phyloP scores from a whole-genome alignment of 2,329 filamentous ascomycete genomes.

The Sporothrix pallida region DNA sequence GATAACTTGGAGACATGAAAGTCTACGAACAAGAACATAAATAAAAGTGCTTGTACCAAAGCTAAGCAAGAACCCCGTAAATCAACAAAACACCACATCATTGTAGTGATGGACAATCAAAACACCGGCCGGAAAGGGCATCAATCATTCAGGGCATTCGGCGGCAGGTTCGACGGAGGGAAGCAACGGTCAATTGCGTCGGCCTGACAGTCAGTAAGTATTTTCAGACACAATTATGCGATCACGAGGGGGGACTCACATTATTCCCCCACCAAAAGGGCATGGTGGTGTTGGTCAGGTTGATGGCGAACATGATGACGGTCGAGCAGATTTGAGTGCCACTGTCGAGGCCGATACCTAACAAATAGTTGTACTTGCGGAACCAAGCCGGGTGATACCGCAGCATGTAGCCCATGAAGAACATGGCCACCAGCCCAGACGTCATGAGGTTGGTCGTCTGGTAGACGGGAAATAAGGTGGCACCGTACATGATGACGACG shows the following conservation, averaged over 20 bases:
- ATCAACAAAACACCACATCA: too few relatives aligned
- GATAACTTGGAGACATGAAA: too few relatives aligned
- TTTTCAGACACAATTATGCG: not conserved
- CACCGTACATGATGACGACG: slow-evolving; percentile 42
- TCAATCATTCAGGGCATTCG: slow-evolving; percentile 22
- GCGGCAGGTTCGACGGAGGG: slow-evolving; percentile 25
- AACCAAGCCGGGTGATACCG: slow-evolving; percentile 47
- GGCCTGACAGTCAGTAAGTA: not conserved
- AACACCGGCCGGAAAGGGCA: too few relatives aligned
- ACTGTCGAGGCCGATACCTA: slow-evolving; percentile 49
- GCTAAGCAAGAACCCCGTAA: too few relatives aligned
- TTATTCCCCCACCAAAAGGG: slow-evolving; percentile 45
- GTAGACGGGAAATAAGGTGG: slow-evolving; percentile 41
- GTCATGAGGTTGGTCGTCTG: slow-evolving; percentile 44
- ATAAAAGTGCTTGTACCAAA: too few relatives aligned
- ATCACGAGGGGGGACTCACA: slow-evolving; percentile 28
- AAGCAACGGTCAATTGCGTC: slow-evolving; percentile 29
- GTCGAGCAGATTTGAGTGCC: slow-evolving; percentile 43
- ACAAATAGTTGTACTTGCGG: slow-evolving; percentile 52
- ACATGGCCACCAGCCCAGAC: slow-evolving; percentile 39
- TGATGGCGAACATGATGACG: slow-evolving; percentile 42
- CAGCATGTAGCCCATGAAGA: slow-evolving; percentile 45
- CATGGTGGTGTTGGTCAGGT: slow-evolving; percentile 41
- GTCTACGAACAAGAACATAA: too few relatives aligned
- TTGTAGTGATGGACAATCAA: too few relatives aligned